Evolutionary conservation across 2,329 filamentous ascomycete genomes (phyloP), one percentile per base, ranked within the genome.

Genomic region (Aspergillus brasiliensis): DNA sequence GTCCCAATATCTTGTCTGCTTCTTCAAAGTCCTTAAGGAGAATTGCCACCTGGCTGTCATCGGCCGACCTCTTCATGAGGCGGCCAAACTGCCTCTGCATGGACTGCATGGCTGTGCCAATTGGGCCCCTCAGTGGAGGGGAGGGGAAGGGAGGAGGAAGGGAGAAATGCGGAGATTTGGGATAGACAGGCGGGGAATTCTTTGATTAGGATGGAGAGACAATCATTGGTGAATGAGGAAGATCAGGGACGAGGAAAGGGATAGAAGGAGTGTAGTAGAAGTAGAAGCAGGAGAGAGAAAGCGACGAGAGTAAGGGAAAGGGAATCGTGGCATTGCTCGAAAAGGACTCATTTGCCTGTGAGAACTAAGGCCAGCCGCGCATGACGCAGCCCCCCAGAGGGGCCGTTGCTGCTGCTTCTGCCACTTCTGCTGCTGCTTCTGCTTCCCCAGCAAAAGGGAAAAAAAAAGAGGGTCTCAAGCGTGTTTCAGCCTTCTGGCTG

Each of bases 21-120:
- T 93, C 88, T 67, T 92, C 89, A 72, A 92, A 95, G 70, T 95
- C 91, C 67, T 86, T 88, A 58, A 96, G 79, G 56, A 95, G 81
- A 47, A 88, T 83, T 10, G 88, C 87, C 48, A 94, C 87, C 71
- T 91, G 89, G 65, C 88, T 88, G 72, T 91, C 89, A 75, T 95
- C 89, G 58, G 88, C 90, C 23, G 88, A 86, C 62, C 87, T 84
- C 70, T 85, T 86, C 77, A 87, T 83, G 71, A 93, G 85, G 75
- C 85, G 88, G 62, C 89, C 90, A 67, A 93, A 88, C 70, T 88
- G 86, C 64, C 91, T 83, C 72, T 92, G 88, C 77, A 95, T 84
- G 59, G 69, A 68, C 67, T 76, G 71, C 77, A 78, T 78, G 17
- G 54, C n/a, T 73, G 69, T 73, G 69, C 40, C 34, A 44, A 37